Evolutionary conservation across 768 basidiomycete species (phyloP).

Genomic region (Lactarius quietus): DNA sequence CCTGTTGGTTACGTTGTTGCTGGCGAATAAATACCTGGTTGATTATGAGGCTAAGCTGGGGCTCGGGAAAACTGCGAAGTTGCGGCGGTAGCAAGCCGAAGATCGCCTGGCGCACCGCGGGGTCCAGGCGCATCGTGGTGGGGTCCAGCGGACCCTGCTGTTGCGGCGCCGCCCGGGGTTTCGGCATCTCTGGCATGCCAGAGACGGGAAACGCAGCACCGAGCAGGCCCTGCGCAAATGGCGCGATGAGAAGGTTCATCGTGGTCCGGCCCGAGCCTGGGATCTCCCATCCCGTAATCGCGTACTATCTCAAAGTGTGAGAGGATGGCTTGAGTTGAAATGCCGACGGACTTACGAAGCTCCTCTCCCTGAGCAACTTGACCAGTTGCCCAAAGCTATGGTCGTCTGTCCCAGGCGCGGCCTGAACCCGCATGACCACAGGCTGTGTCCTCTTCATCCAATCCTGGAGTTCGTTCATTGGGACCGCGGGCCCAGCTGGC

Average conservation of each 20-base stretch:
- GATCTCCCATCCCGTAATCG: conserved; percentile 23
- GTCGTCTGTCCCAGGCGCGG: conserved; percentile 16
- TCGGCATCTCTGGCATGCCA: conserved; percentile 24
- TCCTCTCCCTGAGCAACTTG: conserved; percentile 20
- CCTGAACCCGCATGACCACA: conserved; percentile 11
- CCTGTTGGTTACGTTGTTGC: conserved; percentile 1
- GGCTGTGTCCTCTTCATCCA: conserved; percentile 19
- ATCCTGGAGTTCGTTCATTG: conserved; percentile 22
- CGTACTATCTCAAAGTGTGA: conserved; percentile 19
- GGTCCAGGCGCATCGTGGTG: neutral
- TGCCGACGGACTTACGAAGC: conserved; percentile 7
- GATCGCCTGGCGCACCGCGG: conserved; percentile 10
- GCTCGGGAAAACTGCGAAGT: neutral
- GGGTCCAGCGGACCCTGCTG: too few relatives aligned
- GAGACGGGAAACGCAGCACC: conserved; percentile 20
- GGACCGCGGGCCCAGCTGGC: conserved; percentile 15
- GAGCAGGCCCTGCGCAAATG: conserved; percentile 19
- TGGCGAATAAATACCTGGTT: conserved; percentile 8
- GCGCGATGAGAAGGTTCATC: conserved; percentile 23
- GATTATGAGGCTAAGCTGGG: conserved; percentile 10
- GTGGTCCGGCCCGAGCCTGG: conserved; percentile 10
- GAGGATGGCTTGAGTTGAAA: neutral
- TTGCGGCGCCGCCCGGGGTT: neutral
- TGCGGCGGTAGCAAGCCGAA: conserved; percentile 9
- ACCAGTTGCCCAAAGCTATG: conserved; percentile 17